phyloP scores from a whole-genome alignment of 169 alveolate genomes.

The Perkinsus olseni region DNA sequence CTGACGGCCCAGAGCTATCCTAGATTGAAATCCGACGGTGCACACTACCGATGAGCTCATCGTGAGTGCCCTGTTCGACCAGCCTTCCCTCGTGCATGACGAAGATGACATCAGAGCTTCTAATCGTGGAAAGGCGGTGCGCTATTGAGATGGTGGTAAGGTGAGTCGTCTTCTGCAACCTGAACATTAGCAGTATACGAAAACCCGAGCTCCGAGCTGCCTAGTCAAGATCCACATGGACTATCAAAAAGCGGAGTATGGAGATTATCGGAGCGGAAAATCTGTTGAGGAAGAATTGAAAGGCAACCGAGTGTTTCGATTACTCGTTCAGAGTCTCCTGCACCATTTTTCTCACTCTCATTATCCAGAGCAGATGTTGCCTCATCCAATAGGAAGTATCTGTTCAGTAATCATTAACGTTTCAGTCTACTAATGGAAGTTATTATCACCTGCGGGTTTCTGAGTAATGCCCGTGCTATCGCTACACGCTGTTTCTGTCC shows the following conservation, averaged over 20 bases:
- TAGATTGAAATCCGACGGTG: no score
- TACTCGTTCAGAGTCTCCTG: background rate
- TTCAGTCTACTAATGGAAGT: no score
- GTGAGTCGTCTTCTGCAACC: background rate
- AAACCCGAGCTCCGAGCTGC: no score
- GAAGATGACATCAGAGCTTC: constrained; percentile 33
- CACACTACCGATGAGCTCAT: constrained; percentile 30
- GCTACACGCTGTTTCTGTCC: constrained; percentile 76
- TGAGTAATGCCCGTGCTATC: constrained; percentile 78
- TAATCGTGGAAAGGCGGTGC: constrained; percentile 42
- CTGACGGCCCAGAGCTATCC: background rate
- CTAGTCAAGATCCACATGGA: no score
- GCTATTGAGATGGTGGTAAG: constrained; percentile 45
- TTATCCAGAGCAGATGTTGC: constrained; percentile 65
- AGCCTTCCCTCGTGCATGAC: constrained; percentile 57
- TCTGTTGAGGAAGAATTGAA: background rate
- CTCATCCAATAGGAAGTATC: constrained; percentile 68
- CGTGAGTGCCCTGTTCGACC: constrained; percentile 60
- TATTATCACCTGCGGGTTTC: constrained; percentile 52
- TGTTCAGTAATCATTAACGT: background rate
- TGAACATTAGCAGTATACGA: background rate
- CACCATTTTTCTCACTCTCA: background rate
- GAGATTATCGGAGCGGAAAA: background rate
- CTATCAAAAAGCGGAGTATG: no score
- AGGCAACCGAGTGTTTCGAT: no score